These are phyloP conservation scores for Gardenia jasminoides DNA, from an alignment of 257 asterid genomes.

Conservation along the genomic window DNA sequence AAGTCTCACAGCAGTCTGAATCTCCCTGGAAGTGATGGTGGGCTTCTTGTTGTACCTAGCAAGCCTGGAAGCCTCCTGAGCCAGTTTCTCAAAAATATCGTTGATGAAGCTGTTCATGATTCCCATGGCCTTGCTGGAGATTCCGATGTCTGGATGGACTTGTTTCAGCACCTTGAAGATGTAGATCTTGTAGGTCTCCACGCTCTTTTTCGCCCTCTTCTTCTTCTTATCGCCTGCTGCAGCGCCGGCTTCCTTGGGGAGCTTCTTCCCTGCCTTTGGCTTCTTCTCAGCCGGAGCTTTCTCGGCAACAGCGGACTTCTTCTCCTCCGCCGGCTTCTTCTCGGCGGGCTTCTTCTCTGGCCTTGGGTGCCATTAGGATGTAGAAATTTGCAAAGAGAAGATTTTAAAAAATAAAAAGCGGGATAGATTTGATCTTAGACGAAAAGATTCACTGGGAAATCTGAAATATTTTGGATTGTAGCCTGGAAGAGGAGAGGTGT, in stretches of 20 bases:
- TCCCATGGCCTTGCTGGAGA: conserved; percentile 72
- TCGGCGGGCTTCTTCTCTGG: conserved; percentile 44
- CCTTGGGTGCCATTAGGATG: conserved; percentile 52
- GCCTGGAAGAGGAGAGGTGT: not conserved
- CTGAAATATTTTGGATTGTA: not conserved
- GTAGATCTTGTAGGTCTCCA: conserved; percentile 69
- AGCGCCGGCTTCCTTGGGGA: conserved; percentile 55
- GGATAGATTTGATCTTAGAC: not conserved
- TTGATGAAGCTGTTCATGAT: conserved; percentile 59
- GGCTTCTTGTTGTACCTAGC: conserved; percentile 71
- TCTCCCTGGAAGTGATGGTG: conserved; percentile 57
- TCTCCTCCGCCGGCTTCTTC: conserved; percentile 62
- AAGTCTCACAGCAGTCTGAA: conserved; percentile 51
- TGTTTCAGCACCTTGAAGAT: conserved; percentile 68
- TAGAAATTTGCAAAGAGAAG: not conserved
- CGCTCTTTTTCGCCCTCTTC: conserved; percentile 55
- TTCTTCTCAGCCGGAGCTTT: conserved; percentile 60
- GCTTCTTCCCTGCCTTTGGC: conserved; percentile 73
- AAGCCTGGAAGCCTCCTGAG: conserved; percentile 47
- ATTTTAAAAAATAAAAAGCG: no score
- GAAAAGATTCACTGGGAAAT: not conserved
- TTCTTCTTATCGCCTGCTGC: conserved; percentile 58
- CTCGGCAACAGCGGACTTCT: conserved; percentile 42
- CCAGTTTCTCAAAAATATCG: conserved; percentile 58
- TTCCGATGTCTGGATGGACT: conserved; percentile 67